Evolutionary conservation across 495 filamentous ascomycete species (phyloP), one percentile per base, ranked within the genome.

Genomic region (Penicillium dipodomyicola): DNA sequence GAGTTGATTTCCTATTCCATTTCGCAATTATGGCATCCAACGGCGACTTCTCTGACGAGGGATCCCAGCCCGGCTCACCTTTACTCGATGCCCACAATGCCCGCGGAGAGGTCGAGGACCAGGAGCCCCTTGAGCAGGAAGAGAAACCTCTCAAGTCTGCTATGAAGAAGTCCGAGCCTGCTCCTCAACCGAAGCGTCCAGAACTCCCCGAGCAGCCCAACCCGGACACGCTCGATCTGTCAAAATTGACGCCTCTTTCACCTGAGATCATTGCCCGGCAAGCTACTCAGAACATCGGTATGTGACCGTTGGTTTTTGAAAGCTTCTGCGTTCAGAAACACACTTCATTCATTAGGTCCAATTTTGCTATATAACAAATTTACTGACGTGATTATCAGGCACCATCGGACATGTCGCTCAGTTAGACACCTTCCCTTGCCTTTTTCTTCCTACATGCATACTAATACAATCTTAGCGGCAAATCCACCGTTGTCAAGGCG

Each of bases 281-380:
- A 82, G 94, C 94, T 22, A 98, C 95, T 35, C 96, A 97, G 79
- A 98, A 98, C 77, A 97, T 98, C 65, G 94, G 92, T 60, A 97
- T 56, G 54, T 54, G 32, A 14, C 35, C 14, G 15, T 15, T 41
- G 3, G 23, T 29, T 35, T 23, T 37, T 54, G 42, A 19, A 12
- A 15, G 15, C 4, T n/a, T 29, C 25, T 25, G 27, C 33, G 11
- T 12, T 48, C 25, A 1, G 7, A 49, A 44, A 40, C 30, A 45
- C 45, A 39, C 23, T 32, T 8, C 10, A 14, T 29, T 17, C 7
- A 3, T 40, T 37, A 20, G 7, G 11, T 39, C 35, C 22, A 2
- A 17, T 10, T 47, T 54, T 46, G 30, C 32, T 14, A 23, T 4
- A 5, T 9, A 20, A 47, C 29, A 19, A 25, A 39, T 54, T 54